These are phyloP conservation scores for Aquilaria agallochum DNA, from an alignment of 441 rosid genomes.

Conservation along the genomic window DNA sequence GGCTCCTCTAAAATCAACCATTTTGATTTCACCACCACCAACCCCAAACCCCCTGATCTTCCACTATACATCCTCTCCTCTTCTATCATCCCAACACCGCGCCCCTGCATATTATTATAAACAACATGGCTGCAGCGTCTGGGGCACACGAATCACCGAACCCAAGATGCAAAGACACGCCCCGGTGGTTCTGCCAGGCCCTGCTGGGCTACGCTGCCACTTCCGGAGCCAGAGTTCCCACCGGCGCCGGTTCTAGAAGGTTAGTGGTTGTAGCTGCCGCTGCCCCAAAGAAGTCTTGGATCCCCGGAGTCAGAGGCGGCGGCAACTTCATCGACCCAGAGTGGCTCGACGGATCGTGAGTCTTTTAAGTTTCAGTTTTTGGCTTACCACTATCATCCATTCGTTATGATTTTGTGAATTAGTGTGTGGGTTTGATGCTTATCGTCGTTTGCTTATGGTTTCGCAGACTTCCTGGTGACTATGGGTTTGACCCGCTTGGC, in stretches of 20 bases:
- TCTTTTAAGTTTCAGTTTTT: background rate
- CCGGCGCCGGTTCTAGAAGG: conserved; percentile 30
- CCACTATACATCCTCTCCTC: too few relatives aligned
- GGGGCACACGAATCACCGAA: too few relatives aligned
- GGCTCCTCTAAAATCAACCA: conserved; percentile 27
- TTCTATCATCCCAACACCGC: too few relatives aligned
- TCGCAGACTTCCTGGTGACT: conserved; percentile 92
- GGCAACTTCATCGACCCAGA: conserved; percentile 90
- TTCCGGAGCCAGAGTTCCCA: conserved; percentile 14
- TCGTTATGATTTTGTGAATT: conserved; percentile 1
- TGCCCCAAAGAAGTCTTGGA: conserved; percentile 81
- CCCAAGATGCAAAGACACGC: too few relatives aligned
- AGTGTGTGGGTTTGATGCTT: background rate
- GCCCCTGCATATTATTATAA: too few relatives aligned
- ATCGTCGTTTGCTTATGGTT: background rate
- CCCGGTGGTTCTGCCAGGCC: too few relatives aligned
- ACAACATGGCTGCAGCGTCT: conserved; percentile 51
- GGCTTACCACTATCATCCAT: background rate
- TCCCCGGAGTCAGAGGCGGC: conserved; percentile 82
- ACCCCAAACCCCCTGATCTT: background rate
- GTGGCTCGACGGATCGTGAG: conserved; percentile 99
- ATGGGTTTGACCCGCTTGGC: conserved; percentile 89
- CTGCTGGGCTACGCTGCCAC: conserved; percentile 26
- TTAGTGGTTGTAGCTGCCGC: conserved; percentile 45
- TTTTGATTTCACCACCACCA: conserved; percentile 11